Conservation (phyloP, 805 yeast genomes). For the Teunomyces aglyptinius region DNA sequence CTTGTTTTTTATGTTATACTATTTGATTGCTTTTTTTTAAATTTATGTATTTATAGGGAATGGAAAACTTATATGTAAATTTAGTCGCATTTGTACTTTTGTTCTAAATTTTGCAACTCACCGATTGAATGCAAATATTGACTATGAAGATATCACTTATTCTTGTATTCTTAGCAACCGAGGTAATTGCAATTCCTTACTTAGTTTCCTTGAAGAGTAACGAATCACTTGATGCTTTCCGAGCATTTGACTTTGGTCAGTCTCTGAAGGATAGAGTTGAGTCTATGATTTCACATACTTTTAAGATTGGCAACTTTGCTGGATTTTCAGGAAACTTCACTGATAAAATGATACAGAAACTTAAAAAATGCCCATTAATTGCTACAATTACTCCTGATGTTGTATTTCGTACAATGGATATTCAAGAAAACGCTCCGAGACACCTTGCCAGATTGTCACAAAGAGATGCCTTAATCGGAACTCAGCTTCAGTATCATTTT, state of each 20-base stretch:
- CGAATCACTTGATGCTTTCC: slow-evolving; percentile 47
- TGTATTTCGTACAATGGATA: slow-evolving; percentile 53
- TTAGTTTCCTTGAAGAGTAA: slow-evolving; percentile 53
- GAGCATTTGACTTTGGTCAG: slow-evolving; percentile 41
- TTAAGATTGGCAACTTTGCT: slow-evolving; percentile 67
- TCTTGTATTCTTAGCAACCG: neutral
- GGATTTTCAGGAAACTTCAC: slow-evolving; percentile 68
- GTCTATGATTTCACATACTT: slow-evolving; percentile 48
- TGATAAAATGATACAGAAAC: slow-evolving; percentile 42
- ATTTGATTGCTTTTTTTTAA: neutral
- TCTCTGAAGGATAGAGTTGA: slow-evolving; percentile 41
- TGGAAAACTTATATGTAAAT: slow-evolving; percentile 1
- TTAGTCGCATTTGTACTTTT: neutral
- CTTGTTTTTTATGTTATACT: slow-evolving; percentile 1
- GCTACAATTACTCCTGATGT: slow-evolving; percentile 70
- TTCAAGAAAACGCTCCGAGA: slow-evolving; percentile 52
- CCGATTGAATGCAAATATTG: neutral
- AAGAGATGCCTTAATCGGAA: slow-evolving; percentile 23
- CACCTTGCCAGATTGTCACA: slow-evolving; percentile 68
- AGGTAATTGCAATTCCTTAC: slow-evolving; percentile 21
- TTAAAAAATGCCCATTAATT: slow-evolving; percentile 59
- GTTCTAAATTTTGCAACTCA: neutral
- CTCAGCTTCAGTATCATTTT: slow-evolving; percentile 44
- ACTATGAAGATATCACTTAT: neutral
- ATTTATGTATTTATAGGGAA: slow-evolving; percentile 5